Percentiles rank a stretch among this genome's conserved stretches.
Conservation (phyloP, 1,139 yeast species). For the Taphrina sp. region DNA sequence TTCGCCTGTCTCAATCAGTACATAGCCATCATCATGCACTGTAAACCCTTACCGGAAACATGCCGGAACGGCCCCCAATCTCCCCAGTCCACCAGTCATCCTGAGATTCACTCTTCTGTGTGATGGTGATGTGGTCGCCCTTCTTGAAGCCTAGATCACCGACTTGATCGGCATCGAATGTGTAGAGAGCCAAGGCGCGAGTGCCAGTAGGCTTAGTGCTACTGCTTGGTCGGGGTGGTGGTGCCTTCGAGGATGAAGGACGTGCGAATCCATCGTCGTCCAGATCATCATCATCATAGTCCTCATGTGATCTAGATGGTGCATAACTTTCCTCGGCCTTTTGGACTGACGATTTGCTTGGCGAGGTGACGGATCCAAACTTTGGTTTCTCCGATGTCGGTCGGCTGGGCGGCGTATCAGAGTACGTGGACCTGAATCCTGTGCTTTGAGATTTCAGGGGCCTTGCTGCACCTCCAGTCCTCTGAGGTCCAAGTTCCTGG, state of each 20-base stretch:
- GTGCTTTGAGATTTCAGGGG: constrained; percentile 24
- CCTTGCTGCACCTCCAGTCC: constrained; percentile 21
- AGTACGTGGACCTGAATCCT: constrained; percentile 27
- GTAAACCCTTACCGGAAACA: constrained; percentile 76
- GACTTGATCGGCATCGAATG: constrained; percentile 84
- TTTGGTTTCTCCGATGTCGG: constrained; percentile 33
- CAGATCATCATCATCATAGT: constrained; percentile 9
- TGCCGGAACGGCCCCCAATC: constrained; percentile 77
- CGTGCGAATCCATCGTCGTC: constrained; percentile 24
- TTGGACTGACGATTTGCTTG: background rate
- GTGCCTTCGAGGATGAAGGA: background rate
- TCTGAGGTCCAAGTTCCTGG: constrained; percentile 31
- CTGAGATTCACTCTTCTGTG: constrained; percentile 77
- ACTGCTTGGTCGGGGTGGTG: constrained; percentile 25
- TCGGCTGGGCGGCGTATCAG: constrained; percentile 40
- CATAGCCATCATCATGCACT: background rate
- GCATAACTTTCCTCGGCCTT: constrained; percentile 1
- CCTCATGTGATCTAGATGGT: background rate
- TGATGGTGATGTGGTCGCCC: constrained; percentile 89
- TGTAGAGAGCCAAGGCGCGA: constrained; percentile 76
- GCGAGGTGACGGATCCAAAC: background rate
- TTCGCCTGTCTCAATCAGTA: constrained; percentile 4
- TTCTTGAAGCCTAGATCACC: constrained; percentile 91
- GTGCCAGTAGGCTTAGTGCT: constrained; percentile 33
- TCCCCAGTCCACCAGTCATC: constrained; percentile 99